phyloP scores from a whole-genome alignment of 1,284 basidiomycete species.

The Entoloma clypeatum region DNA sequence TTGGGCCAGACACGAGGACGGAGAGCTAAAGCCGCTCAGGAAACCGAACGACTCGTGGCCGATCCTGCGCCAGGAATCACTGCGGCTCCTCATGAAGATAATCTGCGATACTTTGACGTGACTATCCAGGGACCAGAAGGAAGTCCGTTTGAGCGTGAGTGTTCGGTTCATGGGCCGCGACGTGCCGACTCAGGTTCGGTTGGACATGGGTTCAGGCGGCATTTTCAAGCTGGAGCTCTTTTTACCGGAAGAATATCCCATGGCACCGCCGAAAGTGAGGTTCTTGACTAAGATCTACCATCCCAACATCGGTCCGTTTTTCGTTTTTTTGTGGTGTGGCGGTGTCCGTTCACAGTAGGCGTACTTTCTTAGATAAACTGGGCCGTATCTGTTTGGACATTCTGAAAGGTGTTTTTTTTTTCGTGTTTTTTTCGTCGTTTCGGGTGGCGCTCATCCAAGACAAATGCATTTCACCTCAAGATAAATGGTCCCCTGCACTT shows the following conservation, averaged over 20 bases:
- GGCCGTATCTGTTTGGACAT: constrained; percentile 98
- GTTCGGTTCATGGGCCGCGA: background rate
- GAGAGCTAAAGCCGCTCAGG: constrained; percentile 47
- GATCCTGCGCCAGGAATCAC: constrained; percentile 97
- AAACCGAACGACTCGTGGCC: constrained; percentile 93
- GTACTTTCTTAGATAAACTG: constrained; percentile 74
- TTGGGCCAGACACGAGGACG: constrained; percentile 1
- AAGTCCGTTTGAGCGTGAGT: constrained; percentile 91
- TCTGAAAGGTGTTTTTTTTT: constrained; percentile 72
- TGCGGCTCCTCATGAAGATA: constrained; percentile 94
- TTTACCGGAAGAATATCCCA: constrained; percentile 97
- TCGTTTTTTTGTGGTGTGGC: constrained; percentile 1
- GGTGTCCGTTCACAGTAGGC: constrained; percentile 7
- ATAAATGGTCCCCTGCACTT: constrained; percentile 98
- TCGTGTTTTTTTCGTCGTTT: no score
- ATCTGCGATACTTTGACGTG: constrained; percentile 98
- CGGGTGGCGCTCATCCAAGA: background rate
- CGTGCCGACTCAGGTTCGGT: background rate
- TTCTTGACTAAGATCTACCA: constrained; percentile 99
- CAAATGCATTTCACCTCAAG: constrained; percentile 37
- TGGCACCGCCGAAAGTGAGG: constrained; percentile 98
- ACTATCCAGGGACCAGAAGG: constrained; percentile 92
- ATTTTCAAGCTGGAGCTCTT: constrained; percentile 95
- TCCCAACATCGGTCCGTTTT: constrained; percentile 89
- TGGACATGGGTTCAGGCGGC: constrained; percentile 58